Base-by-base conservation (phyloP, 495 filamentous ascomycete genomes). In the Barbatosphaeria neglecta region DNA sequence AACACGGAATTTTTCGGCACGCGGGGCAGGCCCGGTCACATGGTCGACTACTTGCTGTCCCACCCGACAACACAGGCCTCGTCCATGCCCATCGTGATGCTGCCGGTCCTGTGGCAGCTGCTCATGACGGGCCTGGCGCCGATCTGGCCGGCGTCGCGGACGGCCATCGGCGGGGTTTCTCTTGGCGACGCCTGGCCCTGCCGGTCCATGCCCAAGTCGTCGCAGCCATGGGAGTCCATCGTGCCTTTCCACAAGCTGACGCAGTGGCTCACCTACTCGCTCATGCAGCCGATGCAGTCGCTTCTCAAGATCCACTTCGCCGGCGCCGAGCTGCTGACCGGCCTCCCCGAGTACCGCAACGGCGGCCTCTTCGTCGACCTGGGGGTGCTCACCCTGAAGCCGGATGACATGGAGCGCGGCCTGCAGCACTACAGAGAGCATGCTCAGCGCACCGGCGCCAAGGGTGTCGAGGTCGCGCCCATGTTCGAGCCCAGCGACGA, bases 171-270 rank as follows among this genome's bases (percentile, higher is more conserved):
- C 57, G 87, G 87, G 5, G 73, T 90, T 24, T 80, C 88, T 0
- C 81, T 98, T 42, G 92, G 92, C 37, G 92, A 98, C 59, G 92
- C 93, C 22, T 98, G 92, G 92, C 83, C 81, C 0, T 95, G 88
- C 61, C 83, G 81, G 27, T 76, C 80, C 40, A 81, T 97, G 74
- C 88, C 90, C 1, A 65, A 63, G 19, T 81, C 78, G 3, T 80
- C 85, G 16, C 83, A 83, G 24, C 74, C 82, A 0, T 97, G 92
- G 93, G 90, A 98, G 58, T 84, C 76, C 54, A 95, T 98, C 52
- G 82, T 95, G 6, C 90, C 93, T 1, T 93, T 95, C 75, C 87
- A 93, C 68, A 93, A 93, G 56, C 77, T 90, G 22, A 90, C 87
- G 0, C 87, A 93, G 53, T 93, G 87, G 87, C 80, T 90, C 44